phyloP scores from a whole-genome alignment of 192 early-diverging fungal genomes.

The Backusella macrospora region DNA sequence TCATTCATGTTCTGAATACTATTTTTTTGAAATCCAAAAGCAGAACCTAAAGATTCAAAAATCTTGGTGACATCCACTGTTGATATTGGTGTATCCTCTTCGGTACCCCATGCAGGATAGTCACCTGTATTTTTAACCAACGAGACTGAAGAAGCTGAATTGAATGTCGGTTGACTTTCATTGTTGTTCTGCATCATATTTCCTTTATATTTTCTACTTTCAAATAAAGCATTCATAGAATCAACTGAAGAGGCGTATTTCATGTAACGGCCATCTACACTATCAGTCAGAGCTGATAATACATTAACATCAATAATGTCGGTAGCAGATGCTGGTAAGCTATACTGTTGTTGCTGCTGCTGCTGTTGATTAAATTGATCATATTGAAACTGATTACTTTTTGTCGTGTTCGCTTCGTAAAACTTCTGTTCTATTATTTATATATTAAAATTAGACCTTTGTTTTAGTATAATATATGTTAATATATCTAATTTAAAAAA shows the following conservation, averaged over 20 bases:
- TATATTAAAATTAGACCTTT: too few relatives aligned
- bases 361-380: background rate
- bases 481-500: too few relatives aligned
- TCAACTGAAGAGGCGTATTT: conserved; percentile 70
- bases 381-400: too few relatives aligned
- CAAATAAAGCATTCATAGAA: conserved; percentile 65
- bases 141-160: background rate
- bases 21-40: conserved; percentile 80
- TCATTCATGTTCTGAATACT: conserved; percentile 79
- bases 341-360: background rate
- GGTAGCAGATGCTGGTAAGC: background rate
- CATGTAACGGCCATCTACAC: conserved; percentile 70
- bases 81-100: conserved; percentile 60
- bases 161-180: conserved; percentile 16
- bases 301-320: conserved; percentile 21
- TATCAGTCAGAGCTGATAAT: conserved; percentile 40
- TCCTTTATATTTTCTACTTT: conserved; percentile 57
- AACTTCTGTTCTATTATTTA: too few relatives aligned
- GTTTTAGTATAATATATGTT: too few relatives aligned
- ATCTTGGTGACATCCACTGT: conserved; percentile 71
- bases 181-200: conserved; percentile 10
- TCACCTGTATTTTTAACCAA: conserved; percentile 24
- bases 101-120: conserved; percentile 50
- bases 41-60: conserved; percentile 63
- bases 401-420: too few relatives aligned